These are phyloP conservation scores for Phyllosticta ampelicida DNA, from an alignment of 2,329 filamentous ascomycete species.

Conservation along the genomic window DNA sequence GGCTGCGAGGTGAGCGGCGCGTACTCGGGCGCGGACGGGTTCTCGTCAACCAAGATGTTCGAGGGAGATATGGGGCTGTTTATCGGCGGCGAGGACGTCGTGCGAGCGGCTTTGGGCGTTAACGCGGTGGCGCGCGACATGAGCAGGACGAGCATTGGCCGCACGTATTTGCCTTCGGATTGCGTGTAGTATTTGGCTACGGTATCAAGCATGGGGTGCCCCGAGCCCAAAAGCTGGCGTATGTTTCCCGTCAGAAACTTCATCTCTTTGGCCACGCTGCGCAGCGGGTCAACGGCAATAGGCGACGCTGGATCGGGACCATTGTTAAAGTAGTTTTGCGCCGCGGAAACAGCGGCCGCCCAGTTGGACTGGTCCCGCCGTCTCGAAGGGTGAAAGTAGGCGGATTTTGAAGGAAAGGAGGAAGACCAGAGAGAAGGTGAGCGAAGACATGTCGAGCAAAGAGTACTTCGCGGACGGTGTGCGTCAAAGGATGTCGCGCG, in stretches of 20 bases:
- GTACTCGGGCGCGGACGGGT: slow-evolving; percentile 52
- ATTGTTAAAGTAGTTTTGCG: slow-evolving; percentile 60
- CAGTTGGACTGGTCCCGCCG: slow-evolving; percentile 53
- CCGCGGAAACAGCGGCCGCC: slow-evolving; percentile 57
- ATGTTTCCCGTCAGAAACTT: slow-evolving; percentile 93
- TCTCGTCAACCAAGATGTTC: slow-evolving; percentile 64
- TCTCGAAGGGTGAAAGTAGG: slow-evolving; percentile 28
- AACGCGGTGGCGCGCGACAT: slow-evolving; percentile 92
- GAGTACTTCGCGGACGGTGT: slow-evolving; percentile 13
- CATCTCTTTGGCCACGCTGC: slow-evolving; percentile 90
- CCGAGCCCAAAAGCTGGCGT: slow-evolving; percentile 81
- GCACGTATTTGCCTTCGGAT: slow-evolving; percentile 91
- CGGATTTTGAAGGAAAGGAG: slow-evolving; percentile 15
- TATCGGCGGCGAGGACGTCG: slow-evolving; percentile 29
- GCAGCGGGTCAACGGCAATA: slow-evolving; percentile 75
- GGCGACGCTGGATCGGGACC: slow-evolving; percentile 47
- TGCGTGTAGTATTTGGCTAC: slow-evolving; percentile 98
- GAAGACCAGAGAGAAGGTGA: slow-evolving; percentile 11
- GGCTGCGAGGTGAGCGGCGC: slow-evolving; percentile 42
- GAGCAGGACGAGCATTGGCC: slow-evolving; percentile 85
- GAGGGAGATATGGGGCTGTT: slow-evolving; percentile 51
- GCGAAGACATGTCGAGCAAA: slow-evolving; percentile 22
- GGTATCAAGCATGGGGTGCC: slow-evolving; percentile 86
- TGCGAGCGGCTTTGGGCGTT: slow-evolving; percentile 46
- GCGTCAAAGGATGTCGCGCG: slow-evolving; percentile 17